A percentile compares a stretch with the other conserved stretches of the same genome.
phyloP scores from a whole-genome alignment of 73 alveolate genomes.

The Blepharisma stoltei region DNA sequence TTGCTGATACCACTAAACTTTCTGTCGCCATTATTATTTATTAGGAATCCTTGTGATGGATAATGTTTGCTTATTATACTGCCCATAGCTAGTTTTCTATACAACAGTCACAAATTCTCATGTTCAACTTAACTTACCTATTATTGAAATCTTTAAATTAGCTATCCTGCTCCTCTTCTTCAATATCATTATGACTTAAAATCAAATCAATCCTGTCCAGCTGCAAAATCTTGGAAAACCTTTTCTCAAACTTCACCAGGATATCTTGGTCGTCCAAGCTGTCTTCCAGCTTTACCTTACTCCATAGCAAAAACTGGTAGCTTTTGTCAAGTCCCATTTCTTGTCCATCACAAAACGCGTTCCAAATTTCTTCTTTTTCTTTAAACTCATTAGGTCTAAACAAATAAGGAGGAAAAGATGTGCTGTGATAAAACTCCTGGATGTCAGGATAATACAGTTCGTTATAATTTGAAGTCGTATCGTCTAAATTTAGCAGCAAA shows the following conservation, averaged over 20 bases:
- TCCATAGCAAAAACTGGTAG: neutral
- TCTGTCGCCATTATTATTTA: too few species aligned
- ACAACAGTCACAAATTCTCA: too few species aligned
- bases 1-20: too few species aligned
- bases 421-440: conserved; percentile 19
- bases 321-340: neutral
- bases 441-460: conserved; percentile 27
- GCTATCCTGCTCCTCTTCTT: conserved; percentile 13
- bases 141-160: neutral
- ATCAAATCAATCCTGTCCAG: conserved; percentile 15
- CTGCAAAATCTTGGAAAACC: neutral
- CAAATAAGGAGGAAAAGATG: neutral
- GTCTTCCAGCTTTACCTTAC: conserved; percentile 5
- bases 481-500: neutral
- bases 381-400: conserved; percentile 20
- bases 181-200: conserved; percentile 11
- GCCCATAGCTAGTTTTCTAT: too few species aligned
- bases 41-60: too few species aligned
- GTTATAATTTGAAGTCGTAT: neutral
- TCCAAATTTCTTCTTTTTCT: conserved; percentile 16
- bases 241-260: conserved; percentile 19
- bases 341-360: neutral
- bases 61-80: too few species aligned
- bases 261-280: conserved; percentile 14
- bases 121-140: too few species aligned